phyloP scores from a whole-genome alignment of 2,329 filamentous ascomycete genomes.

The Xylaria sp. region DNA sequence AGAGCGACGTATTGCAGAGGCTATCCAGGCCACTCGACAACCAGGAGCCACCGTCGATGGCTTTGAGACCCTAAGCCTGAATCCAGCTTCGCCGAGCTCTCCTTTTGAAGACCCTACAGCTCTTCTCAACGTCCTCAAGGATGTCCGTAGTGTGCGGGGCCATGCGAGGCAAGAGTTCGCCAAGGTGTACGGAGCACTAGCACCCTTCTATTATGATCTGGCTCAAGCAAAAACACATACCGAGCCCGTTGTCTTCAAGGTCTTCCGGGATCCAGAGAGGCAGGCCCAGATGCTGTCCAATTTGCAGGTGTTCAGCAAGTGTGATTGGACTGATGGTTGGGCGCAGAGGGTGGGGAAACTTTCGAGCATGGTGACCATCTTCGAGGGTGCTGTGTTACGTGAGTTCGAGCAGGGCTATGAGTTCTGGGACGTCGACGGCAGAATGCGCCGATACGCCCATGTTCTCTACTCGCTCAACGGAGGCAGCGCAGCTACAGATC shows the following conservation, averaged over 20 bases:
- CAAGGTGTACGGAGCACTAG: slow-evolving; percentile 87
- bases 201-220: slow-evolving; percentile 89
- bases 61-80: slow-evolving; percentile 80
- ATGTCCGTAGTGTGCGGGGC: slow-evolving; percentile 81
- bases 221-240: slow-evolving; percentile 76
- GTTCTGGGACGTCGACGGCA: slow-evolving; percentile 85
- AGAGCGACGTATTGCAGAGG: slow-evolving; percentile 59
- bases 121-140: slow-evolving; percentile 75
- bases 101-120: slow-evolving; percentile 69
- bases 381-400: slow-evolving; percentile 88
- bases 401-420: slow-evolving; percentile 96
- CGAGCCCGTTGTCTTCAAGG: slow-evolving; percentile 85
- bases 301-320: slow-evolving; percentile 79
- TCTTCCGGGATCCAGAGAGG: slow-evolving; percentile 86
- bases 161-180: slow-evolving; percentile 90
- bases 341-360: slow-evolving; percentile 76
- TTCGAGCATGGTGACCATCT: slow-evolving; percentile 78
- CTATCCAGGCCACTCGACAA: slow-evolving; percentile 50
- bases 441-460: slow-evolving; percentile 89
- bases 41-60: slow-evolving; percentile 64
- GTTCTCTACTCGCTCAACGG: slow-evolving; percentile 86
- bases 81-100: slow-evolving; percentile 55
- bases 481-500: slow-evolving; percentile 79
- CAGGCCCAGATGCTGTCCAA: slow-evolving; percentile 92
- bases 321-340: slow-evolving; percentile 84